Conservation (phyloP, 108 stramenopile species). For the Pseudonitzschia delicatissima region DNA sequence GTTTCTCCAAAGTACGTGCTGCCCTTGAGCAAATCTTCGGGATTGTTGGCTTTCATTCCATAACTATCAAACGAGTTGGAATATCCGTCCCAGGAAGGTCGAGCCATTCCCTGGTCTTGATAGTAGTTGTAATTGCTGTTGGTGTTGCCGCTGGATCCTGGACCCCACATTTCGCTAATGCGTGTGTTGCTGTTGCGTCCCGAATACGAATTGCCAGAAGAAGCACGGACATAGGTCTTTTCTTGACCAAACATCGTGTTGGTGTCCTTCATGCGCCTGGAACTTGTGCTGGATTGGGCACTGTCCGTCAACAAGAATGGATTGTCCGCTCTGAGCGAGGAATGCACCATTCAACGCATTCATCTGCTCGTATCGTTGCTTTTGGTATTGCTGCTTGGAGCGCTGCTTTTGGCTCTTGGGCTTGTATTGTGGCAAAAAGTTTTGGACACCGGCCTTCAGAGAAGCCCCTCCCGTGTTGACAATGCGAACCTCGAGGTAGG, state of each 20-base stretch:
- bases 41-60: no score
- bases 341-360: background rate
- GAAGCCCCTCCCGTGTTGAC: constrained; percentile 7
- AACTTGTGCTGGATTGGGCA: background rate
- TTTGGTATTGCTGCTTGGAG: background rate
- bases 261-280: background rate
- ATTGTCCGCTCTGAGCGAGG: background rate
- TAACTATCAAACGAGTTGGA: no score
- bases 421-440: background rate
- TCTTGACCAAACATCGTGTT: background rate
- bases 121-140: no score
- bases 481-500: constrained; percentile 4
- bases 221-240: background rate
- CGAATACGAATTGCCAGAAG: background rate
- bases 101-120: no score
- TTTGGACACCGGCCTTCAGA: background rate
- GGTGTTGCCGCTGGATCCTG: background rate
- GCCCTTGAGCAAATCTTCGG: no score
- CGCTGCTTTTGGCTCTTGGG: background rate
- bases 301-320: constrained; percentile 7
- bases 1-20: no score
- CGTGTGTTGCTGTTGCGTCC: background rate
- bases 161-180: background rate
- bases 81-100: no score
- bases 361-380: background rate